Base-by-base conservation (phyloP, 2,329 filamentous ascomycete genomes). In the Magnaporthiopsis incrustans region DNA sequence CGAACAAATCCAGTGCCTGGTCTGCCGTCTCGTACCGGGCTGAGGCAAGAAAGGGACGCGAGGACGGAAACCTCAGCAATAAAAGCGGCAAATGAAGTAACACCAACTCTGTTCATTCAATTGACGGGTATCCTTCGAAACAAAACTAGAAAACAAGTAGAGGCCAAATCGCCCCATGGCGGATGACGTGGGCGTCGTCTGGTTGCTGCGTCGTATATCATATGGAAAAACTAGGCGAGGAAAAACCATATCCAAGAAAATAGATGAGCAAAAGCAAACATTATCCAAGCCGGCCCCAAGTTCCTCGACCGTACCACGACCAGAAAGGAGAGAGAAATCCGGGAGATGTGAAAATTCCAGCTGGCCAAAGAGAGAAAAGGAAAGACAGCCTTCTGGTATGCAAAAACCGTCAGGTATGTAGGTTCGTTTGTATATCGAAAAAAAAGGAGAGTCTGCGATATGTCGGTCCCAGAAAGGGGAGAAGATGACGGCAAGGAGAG, bases 41-140 rank as follows among this genome's bases (percentile, higher is more conserved):
- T 30, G 27, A 30, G 5, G 5, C 27, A 30, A 30, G 27, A 30
- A 30, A 30, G 27, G 5, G 27, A 30, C 27, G 27, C 3, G 27
- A 30, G 27, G 5, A 30, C 27, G 27, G 27, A 30, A 30, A 30
- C 27, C 27, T 5, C 5, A 30, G 27, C 3, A 30, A 30, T 5
- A 30, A 30, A 30, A 30, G 5, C 27, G 27, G 27, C 27, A 30
- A 5, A 30, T 30, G 5, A 30, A 30, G 27, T 30, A 30, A 30
- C 27, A 30, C 27, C 5, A 53, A 53, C 44, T 38, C 33, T 60
- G 30, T 60, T 60, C 38, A 60, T 60, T 35, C 22, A 15, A 60
- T 59, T 32, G 58, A 60, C 57, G 58, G 58, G 58, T 60, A 60
- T 60, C 58, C 58, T 60, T 32, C 32, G 27, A 60, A 25, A 60